Evolutionary conservation across 192 early-diverging fungal genomes (phyloP).

Genomic region (Entomortierella beljakovae): DNA sequence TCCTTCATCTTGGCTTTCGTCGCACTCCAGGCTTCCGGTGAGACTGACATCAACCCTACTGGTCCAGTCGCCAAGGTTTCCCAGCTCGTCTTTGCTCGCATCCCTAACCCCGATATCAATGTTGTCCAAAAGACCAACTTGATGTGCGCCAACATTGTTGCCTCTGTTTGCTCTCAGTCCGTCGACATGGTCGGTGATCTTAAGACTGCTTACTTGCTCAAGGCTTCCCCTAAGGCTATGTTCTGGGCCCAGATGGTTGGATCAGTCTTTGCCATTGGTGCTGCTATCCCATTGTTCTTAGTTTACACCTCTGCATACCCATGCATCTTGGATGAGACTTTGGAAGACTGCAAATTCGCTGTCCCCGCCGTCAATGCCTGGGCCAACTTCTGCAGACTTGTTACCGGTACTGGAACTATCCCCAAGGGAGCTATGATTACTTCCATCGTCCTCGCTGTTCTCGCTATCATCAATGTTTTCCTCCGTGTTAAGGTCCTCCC

Average conservation of each 20-base stretch:
- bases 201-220: constrained; percentile 76
- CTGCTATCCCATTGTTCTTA: constrained; percentile 67
- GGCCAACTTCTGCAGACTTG: constrained; percentile 40
- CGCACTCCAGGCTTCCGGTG: constrained; percentile 71
- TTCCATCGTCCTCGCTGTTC: constrained; percentile 56
- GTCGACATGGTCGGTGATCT: constrained; percentile 82
- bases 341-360: constrained; percentile 59
- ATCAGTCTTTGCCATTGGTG: constrained; percentile 70
- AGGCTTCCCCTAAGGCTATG: constrained; percentile 73
- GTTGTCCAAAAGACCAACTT: constrained; percentile 68
- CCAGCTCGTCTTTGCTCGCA: constrained; percentile 74
- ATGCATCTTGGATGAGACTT: constrained; percentile 62
- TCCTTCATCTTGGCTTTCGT: constrained; percentile 76
- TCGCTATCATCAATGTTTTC: constrained; percentile 53
- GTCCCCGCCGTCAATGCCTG: constrained; percentile 53
- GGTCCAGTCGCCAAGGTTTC: constrained; percentile 73
- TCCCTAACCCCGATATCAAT: constrained; percentile 58
- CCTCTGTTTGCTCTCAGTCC: constrained; percentile 64
- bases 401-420: constrained; percentile 50
- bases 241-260: constrained; percentile 74
- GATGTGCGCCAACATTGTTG: constrained; percentile 69
- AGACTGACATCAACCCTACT: constrained; percentile 77
- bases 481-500: constrained; percentile 64
- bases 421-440: constrained; percentile 58
- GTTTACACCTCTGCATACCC: constrained; percentile 73